Evolutionary conservation across 225 moss, liverwort and hornwort species (phyloP).

Genomic region (Neckera pumila): DNA sequence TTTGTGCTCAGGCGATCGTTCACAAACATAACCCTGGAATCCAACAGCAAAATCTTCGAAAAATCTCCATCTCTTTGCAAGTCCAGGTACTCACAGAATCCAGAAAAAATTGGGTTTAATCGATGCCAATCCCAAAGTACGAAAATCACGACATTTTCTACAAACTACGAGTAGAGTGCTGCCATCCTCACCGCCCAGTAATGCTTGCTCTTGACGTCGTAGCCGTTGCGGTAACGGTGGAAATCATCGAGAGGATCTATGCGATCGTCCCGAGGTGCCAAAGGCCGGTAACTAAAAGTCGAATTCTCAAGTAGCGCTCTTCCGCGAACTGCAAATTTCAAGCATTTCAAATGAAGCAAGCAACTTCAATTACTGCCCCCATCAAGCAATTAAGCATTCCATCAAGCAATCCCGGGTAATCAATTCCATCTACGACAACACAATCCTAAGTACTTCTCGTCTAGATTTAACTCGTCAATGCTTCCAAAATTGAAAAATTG

Average conservation of each 20-base stretch:
- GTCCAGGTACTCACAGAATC: background rate
- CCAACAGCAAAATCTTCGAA: background rate
- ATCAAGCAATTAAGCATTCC: background rate
- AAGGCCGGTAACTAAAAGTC: constrained; percentile 12
- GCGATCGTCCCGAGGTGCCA: constrained; percentile 26
- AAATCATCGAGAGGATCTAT: constrained; percentile 36
- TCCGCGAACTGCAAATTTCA: constrained; percentile 1
- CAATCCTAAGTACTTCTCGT: background rate
- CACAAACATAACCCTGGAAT: background rate
- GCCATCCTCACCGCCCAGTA: constrained; percentile 55
- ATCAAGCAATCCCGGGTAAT: background rate
- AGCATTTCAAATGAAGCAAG: background rate
- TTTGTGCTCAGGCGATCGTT: background rate
- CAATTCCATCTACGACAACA: background rate
- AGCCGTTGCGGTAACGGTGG: constrained; percentile 41
- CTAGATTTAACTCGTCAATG: background rate
- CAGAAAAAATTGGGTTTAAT: background rate
- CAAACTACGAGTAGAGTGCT: background rate
- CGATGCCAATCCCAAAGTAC: background rate
- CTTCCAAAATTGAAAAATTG: background rate
- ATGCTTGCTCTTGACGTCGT: constrained; percentile 43
- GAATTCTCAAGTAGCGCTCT: constrained; percentile 6
- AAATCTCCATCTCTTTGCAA: background rate
- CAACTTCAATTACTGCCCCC: background rate
- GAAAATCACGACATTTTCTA: background rate